A percentile compares a stretch with the other conserved stretches of the same genome.
Evolutionary conservation across 2,329 filamentous ascomycete genomes (phyloP).

Genomic region (Talaromyces sp.): DNA sequence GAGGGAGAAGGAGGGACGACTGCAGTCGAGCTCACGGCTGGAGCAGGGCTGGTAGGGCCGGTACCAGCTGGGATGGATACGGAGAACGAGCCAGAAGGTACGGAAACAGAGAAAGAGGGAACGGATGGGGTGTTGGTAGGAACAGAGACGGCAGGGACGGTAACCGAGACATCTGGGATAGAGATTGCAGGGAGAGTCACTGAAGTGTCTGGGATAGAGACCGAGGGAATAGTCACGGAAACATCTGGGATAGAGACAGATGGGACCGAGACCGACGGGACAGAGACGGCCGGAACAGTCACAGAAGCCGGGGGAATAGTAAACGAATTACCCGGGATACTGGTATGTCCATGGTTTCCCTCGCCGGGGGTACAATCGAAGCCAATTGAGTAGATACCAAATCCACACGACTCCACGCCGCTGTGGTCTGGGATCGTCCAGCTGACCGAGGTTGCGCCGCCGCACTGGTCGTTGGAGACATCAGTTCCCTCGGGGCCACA

Average conservation of each 20-base stretch:
- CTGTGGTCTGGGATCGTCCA: conserved; percentile 57
- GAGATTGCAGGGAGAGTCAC: not conserved
- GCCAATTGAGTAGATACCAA: conserved; percentile 68
- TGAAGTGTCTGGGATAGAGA: not conserved
- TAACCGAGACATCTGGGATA: conserved; percentile 12
- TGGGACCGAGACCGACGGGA: not conserved
- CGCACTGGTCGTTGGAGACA: conserved; percentile 82
- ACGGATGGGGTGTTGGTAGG: conserved; percentile 10
- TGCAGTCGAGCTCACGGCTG: not conserved
- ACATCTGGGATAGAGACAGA: not conserved
- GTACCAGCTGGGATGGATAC: not conserved
- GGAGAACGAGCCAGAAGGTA: conserved; percentile 18
- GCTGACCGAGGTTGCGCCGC: conserved; percentile 77
- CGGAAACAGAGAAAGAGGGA: conserved; percentile 5
- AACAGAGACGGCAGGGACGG: conserved; percentile 6
- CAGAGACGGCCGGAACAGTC: not conserved
- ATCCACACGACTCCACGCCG: conserved; percentile 58
- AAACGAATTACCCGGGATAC: not conserved
- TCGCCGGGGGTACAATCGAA: conserved; percentile 60
- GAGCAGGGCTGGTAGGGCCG: not conserved
- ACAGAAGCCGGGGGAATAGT: not conserved
- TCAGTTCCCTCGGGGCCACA: conserved; percentile 65
- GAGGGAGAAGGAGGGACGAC: conserved; percentile 15
- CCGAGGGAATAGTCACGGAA: not conserved
- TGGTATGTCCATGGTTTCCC: not conserved